A percentile compares a stretch with the other conserved stretches of the same genome.
phyloP scores from a whole-genome alignment of 163 green algal genomes.

The Scenedesmus sp. region DNA sequence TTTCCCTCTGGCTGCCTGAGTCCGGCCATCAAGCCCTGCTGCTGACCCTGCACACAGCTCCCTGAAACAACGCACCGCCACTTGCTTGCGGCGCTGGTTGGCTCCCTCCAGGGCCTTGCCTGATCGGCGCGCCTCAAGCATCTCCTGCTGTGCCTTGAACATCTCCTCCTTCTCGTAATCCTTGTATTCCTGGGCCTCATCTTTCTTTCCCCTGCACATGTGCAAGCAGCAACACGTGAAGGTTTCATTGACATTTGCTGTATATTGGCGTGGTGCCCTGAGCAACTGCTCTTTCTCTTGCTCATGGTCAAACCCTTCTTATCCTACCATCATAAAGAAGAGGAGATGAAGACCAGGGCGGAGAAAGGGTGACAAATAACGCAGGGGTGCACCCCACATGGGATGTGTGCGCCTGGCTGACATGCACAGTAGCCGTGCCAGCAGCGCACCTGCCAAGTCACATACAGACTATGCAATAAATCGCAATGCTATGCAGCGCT shows the following conservation, averaged over 20 bases:
- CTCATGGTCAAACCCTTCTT: too few relatives aligned
- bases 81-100: constrained; percentile 60
- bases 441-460: too few relatives aligned
- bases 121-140: constrained; percentile 65
- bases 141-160: constrained; percentile 60
- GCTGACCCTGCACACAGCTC: not conserved
- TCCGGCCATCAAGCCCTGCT: not conserved
- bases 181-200: constrained; percentile 17
- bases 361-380: too few relatives aligned
- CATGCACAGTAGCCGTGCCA: too few relatives aligned
- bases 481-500: not conserved
- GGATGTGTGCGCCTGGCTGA: too few relatives aligned
- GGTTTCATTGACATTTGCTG: not conserved
- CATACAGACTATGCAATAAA: too few relatives aligned
- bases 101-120: constrained; percentile 64
- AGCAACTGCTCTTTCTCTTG: too few relatives aligned
- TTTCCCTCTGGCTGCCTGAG: not conserved
- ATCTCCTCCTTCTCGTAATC: constrained; percentile 45
- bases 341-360: too few relatives aligned
- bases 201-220: constrained; percentile 43
- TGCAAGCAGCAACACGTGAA: not conserved
- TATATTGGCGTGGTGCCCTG: too few relatives aligned
- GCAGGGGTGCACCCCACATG: too few relatives aligned
- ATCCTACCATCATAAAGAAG: too few relatives aligned
- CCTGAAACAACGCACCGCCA: constrained; percentile 50